Evolutionary conservation across 768 basidiomycete genomes (phyloP), one percentile per base, ranked within the genome.

Genomic region (Xanthoconium stramineum): DNA sequence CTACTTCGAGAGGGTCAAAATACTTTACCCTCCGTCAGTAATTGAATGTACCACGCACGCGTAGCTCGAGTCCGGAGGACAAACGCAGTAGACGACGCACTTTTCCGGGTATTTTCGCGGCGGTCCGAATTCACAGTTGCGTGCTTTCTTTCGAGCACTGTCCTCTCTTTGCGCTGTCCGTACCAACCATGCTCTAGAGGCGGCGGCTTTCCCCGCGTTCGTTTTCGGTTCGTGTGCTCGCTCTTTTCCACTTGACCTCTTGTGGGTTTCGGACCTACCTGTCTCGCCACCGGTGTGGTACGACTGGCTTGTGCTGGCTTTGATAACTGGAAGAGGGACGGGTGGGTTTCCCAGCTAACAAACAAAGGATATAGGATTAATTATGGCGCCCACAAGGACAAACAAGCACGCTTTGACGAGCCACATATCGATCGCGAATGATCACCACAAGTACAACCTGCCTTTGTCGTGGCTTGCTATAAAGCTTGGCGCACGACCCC

Each of bases 371-470:
- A 53, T 55, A 20, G 55, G 53, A 55, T 65, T 61, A 55, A 55
- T 65, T 61, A 38, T 38, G 51, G 73, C 74, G 63, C 75, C 76
- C 75, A 76, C 75, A 76, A 72, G 75, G 72, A 74, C 76, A 76
- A 76, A 78, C 76, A 76, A 76, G 53, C 50, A 68, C 63, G 67
- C 69, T 72, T 66, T 73, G 58, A 71, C 74, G 52, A 53, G 61
- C 57, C 62, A 68, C 60, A 68, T 63, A 70, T 67, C 62, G 64
- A 72, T 73, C 63, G 55, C 52, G 42, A 66, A 72, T 73, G 70
- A 64, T 66, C 48, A 30, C 56, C 55, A 55, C 47, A 4, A 59
- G 60, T 46, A 57, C 64, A 57, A 55, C 49, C 57, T 58, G 60
- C 65, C 68, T 68, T 68, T 65, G 68, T 73, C 53, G 61, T 46